phyloP scores from a whole-genome alignment of 352 stramenopile species.

The Phytopythium kandeliae region DNA sequence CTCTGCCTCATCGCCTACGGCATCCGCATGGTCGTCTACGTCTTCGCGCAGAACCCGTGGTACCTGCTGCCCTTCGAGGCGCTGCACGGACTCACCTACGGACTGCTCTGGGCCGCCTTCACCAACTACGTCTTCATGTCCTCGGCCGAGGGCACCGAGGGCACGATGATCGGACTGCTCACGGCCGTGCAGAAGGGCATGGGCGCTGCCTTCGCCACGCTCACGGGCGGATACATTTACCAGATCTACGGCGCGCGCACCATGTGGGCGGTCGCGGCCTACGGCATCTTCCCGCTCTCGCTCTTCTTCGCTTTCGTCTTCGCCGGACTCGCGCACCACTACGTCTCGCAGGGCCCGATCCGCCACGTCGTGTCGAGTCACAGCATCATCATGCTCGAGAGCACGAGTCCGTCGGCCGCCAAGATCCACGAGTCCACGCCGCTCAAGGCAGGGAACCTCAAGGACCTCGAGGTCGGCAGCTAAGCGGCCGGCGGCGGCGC shows the following conservation, averaged over 20 bases:
- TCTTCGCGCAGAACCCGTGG: constrained; percentile 60
- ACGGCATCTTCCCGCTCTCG: constrained; percentile 39
- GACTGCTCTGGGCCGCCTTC: constrained; percentile 64
- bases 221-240: constrained; percentile 71
- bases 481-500: no score
- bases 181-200: constrained; percentile 63
- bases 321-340: constrained; percentile 30
- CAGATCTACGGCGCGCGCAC: constrained; percentile 39
- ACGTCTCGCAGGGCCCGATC: constrained; percentile 11
- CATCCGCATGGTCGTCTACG: constrained; percentile 58
- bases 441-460: constrained; percentile 6
- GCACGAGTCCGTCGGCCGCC: constrained; percentile 2
- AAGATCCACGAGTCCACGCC: constrained; percentile 9
- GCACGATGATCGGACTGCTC: constrained; percentile 68
- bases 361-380: constrained; percentile 8
- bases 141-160: constrained; percentile 51
- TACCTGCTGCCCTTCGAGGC: constrained; percentile 50
- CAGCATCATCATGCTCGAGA: constrained; percentile 11
- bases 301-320: constrained; percentile 41
- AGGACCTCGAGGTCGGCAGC: constrained; percentile 2
- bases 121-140: constrained; percentile 76
- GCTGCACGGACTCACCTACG: constrained; percentile 68
- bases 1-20: constrained; percentile 47
- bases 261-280: constrained; percentile 61
- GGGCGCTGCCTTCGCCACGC: constrained; percentile 47